Percentiles rank a stretch among this genome's conserved stretches.
Evolutionary conservation across 1,284 basidiomycete species (phyloP).

Genomic region (Volvariella volvacea): DNA sequence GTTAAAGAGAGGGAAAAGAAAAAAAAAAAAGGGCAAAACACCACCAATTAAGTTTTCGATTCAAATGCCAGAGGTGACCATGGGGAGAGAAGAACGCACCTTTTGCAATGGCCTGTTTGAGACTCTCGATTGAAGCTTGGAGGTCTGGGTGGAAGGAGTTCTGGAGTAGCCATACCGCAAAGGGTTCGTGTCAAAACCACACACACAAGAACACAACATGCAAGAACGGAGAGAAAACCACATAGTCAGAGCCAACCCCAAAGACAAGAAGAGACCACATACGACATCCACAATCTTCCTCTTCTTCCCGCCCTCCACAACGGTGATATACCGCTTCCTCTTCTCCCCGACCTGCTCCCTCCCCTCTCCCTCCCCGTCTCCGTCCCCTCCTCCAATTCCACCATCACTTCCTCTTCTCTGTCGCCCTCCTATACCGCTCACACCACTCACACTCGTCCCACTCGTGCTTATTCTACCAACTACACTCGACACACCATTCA

Average conservation of each 20-base stretch:
- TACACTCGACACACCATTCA: neutral
- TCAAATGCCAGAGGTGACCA: too few relatives aligned
- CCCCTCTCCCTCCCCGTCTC: slow-evolving; percentile 13
- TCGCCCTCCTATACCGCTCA: slow-evolving; percentile 11
- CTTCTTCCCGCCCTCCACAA: slow-evolving; percentile 56
- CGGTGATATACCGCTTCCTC: slow-evolving; percentile 41
- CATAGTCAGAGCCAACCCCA: neutral
- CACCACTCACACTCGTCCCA: neutral
- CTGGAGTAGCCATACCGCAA: slow-evolving; percentile 13
- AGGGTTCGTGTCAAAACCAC: too few relatives aligned
- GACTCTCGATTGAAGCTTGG: slow-evolving; percentile 52
- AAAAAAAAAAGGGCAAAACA: too few relatives aligned
- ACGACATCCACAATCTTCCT: slow-evolving; percentile 63
- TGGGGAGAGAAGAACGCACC: slow-evolving; percentile 28
- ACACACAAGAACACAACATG: slow-evolving; percentile 1
- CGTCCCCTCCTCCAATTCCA: neutral
- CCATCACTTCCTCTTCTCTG: slow-evolving; percentile 1
- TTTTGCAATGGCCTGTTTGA: slow-evolving; percentile 56
- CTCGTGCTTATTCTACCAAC: neutral
- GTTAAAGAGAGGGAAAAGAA: too few relatives aligned
- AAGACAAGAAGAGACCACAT: slow-evolving; percentile 14
- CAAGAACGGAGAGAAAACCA: too few relatives aligned
- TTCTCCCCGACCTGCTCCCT: slow-evolving; percentile 35
- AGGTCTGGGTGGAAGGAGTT: slow-evolving; percentile 66
- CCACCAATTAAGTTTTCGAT: too few relatives aligned